Evolutionary conservation across 306 rosid genomes (phyloP), one percentile per base, ranked within the genome.

Genomic region (Adenanthera pavonina): DNA sequence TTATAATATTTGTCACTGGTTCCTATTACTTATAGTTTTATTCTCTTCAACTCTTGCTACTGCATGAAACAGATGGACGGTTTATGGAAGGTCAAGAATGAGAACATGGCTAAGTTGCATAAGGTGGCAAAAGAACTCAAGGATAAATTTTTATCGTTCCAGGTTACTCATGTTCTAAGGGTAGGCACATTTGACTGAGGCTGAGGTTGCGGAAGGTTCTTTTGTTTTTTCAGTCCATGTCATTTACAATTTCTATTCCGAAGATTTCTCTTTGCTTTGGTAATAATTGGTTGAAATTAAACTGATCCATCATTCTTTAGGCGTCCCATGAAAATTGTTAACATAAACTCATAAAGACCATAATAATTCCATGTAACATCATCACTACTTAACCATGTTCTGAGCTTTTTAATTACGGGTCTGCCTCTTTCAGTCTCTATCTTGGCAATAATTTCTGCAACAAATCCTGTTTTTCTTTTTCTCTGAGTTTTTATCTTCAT

Each of bases 101-200:
- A 88, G 84, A 92, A 88, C 85, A 79, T 95, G 83, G 72, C 88
- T 51, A 71, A 41, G 69, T 84, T 95, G 88, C 83, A 68, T 80
- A 83, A 90, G 69, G 92, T 86, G 90, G 98, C 91, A 81, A 87
- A 79, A 80, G 84, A 86, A 83, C 93, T 95, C 60, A 90, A 90
- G 89, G 89, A 90, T 34, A 77, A 88, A 61, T 95, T 92, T 89
- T 56, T 56, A 16, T 93, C 96, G 35, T 93, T 95, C 87, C 69
- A 95, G 89, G 89, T 95, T 77, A 80, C 33, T 84, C 98, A 95
- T 85, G 92, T 95, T 86, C 87, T 92, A 85, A 85, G 98, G 98
- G 99, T 95, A 81, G 14, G 98, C 77, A 75, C 70, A 59, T 69
- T 86, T 84, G 69, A 34, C 68, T 74, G 61, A 75, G 17, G 17